phyloP scores from a whole-genome alignment of 345 rosid genomes.

The Microthlaspi erraticum region DNA sequence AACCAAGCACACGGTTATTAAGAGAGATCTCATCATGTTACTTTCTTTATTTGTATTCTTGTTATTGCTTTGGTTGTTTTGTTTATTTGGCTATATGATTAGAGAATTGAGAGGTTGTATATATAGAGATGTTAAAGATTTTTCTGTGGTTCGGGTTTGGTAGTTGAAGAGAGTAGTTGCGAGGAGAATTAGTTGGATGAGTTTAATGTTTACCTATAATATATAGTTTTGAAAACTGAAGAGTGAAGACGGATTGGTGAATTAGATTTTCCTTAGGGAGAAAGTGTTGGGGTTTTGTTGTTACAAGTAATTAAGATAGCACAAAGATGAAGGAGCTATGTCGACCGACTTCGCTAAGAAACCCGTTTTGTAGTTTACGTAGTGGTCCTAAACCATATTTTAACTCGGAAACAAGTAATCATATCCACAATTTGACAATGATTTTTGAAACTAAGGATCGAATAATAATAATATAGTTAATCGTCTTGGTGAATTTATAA shows the following conservation, averaged over 20 bases:
- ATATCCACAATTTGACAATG: not conserved
- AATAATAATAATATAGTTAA: no score
- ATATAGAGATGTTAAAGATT: constrained; percentile 6
- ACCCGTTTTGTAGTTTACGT: not conserved
- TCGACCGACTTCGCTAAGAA: not conserved
- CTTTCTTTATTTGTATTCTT: not conserved
- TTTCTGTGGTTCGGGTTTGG: constrained; percentile 6
- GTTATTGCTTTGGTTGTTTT: not conserved
- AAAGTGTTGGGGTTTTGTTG: constrained; percentile 3
- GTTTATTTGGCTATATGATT: constrained; percentile 4
- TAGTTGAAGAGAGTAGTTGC: constrained; percentile 40
- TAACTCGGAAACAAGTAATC: no score
- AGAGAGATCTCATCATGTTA: constrained; percentile 41
- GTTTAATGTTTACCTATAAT: constrained; percentile 31
- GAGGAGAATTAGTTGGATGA: constrained; percentile 35
- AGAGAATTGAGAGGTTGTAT: constrained; percentile 20
- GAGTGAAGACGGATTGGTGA: no score
- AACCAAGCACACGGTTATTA: constrained; percentile 33
- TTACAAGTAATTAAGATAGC: constrained; percentile 20
- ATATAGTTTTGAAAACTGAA: no score
- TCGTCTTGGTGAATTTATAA: no score
- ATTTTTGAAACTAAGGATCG: not conserved
- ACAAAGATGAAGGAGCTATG: not conserved
- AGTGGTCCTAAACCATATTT: constrained; percentile 5
- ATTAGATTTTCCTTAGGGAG: not conserved